phyloP scores from a whole-genome alignment of 2,329 filamentous ascomycete species.

The Cercospora sp. region DNA sequence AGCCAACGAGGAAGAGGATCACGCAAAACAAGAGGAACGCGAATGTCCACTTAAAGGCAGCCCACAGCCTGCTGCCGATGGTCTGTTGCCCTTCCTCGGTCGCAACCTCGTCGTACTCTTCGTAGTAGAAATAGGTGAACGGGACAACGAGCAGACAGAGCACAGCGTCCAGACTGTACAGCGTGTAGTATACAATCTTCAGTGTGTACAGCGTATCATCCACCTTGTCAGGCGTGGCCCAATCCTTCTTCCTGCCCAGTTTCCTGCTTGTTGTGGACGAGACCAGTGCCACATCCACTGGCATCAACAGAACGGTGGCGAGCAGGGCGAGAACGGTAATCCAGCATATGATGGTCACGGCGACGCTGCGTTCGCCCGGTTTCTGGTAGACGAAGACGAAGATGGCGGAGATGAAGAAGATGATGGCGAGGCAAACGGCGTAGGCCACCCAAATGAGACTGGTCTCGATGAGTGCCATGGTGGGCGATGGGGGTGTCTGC shows the following conservation, averaged over 20 bases:
- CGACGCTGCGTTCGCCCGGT: constrained; percentile 77
- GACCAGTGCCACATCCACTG: constrained; percentile 92
- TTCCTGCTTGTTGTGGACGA: constrained; percentile 79
- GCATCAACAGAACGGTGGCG: constrained; percentile 87
- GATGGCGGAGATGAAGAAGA: constrained; percentile 74
- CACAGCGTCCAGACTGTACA: constrained; percentile 89
- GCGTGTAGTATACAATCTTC: constrained; percentile 84
- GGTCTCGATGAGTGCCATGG: constrained; percentile 74
- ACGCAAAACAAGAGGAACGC: constrained; percentile 78
- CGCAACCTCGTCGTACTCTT: constrained; percentile 93
- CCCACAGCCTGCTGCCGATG: constrained; percentile 69
- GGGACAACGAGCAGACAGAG: constrained; percentile 88
- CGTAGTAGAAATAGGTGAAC: constrained; percentile 97
- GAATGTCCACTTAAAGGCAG: constrained; percentile 87
- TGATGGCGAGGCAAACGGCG: constrained; percentile 74
- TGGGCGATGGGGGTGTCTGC: constrained; percentile 10
- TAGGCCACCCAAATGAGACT: constrained; percentile 96
- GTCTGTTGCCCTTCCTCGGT: constrained; percentile 76
- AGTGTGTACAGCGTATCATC: constrained; percentile 76
- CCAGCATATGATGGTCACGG: constrained; percentile 82
- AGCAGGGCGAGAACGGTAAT: constrained; percentile 83
- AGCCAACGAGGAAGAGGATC: constrained; percentile 85
- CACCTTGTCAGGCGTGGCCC: constrained; percentile 83
- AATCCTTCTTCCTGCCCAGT: constrained; percentile 84
- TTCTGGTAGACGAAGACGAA: constrained; percentile 93